phyloP scores from a whole-genome alignment of 2,329 filamentous ascomycete species.

The Sarocladium oryzae region DNA sequence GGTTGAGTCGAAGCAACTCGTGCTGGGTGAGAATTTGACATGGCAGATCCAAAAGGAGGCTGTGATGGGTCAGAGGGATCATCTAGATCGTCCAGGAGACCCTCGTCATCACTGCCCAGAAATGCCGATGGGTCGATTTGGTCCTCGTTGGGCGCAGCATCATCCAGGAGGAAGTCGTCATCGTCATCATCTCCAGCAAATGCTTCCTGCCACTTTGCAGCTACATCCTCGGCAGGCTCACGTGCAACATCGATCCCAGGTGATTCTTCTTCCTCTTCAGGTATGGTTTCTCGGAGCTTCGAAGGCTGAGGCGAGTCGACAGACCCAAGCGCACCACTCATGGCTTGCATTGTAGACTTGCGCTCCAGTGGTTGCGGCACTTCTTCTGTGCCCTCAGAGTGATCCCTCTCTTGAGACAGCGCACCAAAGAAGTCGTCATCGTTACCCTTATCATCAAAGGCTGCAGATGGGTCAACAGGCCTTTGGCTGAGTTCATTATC shows the following conservation, averaged over 20 bases:
- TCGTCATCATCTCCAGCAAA: conserved; percentile 71
- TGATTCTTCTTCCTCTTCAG: conserved; percentile 21
- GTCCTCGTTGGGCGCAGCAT: conserved; percentile 35
- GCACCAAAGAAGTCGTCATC: conserved; percentile 60
- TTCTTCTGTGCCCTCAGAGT: conserved; percentile 15
- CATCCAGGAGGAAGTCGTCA: conserved; percentile 55
- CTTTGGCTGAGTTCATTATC: neutral
- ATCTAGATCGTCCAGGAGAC: conserved; percentile 68
- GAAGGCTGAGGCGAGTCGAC: conserved; percentile 21
- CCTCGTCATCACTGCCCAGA: conserved; percentile 78
- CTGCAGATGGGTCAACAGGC: neutral
- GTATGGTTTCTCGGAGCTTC: conserved; percentile 23
- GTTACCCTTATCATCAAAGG: conserved; percentile 40
- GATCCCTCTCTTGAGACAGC: conserved; percentile 28
- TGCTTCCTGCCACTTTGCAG: conserved; percentile 77
- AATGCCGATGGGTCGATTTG: conserved; percentile 58
- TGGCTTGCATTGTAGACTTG: conserved; percentile 64
- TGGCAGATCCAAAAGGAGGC: conserved; percentile 6
- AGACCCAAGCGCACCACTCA: conserved; percentile 32
- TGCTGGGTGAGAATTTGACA: conserved; percentile 40
- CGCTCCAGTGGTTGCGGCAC: conserved; percentile 45
- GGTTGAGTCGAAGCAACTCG: conserved; percentile 23
- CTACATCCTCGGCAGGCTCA: conserved; percentile 51
- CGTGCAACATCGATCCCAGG: conserved; percentile 22
- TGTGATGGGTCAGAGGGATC: conserved; percentile 17